Evolutionary conservation across 129 eudicot species (phyloP), one percentile per base, ranked within the genome.

Genomic region (Cynara cardunculus): DNA sequence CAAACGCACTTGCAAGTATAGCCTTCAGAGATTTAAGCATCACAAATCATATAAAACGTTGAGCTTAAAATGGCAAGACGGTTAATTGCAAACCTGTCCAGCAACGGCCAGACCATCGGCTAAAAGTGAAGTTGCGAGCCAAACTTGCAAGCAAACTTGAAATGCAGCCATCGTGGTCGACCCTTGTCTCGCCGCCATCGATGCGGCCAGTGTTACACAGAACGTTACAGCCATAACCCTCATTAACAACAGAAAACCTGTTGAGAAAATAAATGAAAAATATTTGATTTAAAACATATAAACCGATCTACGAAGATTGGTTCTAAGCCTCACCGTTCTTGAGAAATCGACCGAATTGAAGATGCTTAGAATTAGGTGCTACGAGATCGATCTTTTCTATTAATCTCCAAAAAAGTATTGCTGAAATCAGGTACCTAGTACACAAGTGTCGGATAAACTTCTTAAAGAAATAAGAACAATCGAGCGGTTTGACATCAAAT

Each of bases 31-130:
- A 77, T 32, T 41, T 1, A 49, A 83, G 32, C 14, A 21, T 27
- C 25, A 34, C 2, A 19, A 22, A 19, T 31, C 28, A 78, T 7
- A 67, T 65, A 16, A 13, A 62, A 22, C 28, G 25, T 30, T 32
- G 9, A 77, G 46, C 62, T 70, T 18, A 39, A 8, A 72, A 56
- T 16, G 34, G 16, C 24, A 18, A 67, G 3, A n/a, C 6, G 46
- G 32, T 77, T 2, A 82, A 7, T 68, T 46, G 72, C 76, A 62
- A 37, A 90, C 94, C 90, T 87, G 91, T 62, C 91, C 91, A 69
- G 94, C 91, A 13, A 90, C 90, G 69, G 94, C 94, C 73, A 90
- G 80, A 41, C 94, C 94, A 64, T 90, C 94, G 18, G 94, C 94
- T 78, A 90, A 64, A 73, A 90, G 90, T 46, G 94, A 90, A 5